Conservation (phyloP, 2,329 filamentous ascomycete genomes). For the Epichloe bromicola region DNA sequence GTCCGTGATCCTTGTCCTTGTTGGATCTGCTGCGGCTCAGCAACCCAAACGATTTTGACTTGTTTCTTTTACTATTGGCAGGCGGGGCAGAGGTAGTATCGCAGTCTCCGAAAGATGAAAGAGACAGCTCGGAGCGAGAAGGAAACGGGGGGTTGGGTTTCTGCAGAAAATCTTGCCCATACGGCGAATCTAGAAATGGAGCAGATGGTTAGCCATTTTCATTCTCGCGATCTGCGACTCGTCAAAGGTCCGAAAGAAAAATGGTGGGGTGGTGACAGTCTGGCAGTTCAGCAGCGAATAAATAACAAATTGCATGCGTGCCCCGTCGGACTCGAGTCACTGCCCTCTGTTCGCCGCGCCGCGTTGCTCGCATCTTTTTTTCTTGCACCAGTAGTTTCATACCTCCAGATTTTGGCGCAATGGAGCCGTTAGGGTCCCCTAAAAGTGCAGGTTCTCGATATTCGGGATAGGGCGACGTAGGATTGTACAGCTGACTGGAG, state of each 20-base stretch:
- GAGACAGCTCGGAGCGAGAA: slow-evolving; percentile 39
- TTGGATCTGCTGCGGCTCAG: slow-evolving; percentile 39
- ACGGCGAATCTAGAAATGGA: slow-evolving; percentile 12
- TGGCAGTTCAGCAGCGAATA: neutral
- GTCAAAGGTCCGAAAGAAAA: neutral
- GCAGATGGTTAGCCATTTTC: neutral
- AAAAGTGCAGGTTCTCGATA: slow-evolving; percentile 26
- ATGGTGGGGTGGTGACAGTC: neutral
- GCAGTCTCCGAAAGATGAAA: slow-evolving; percentile 35
- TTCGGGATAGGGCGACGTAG: slow-evolving; percentile 20
- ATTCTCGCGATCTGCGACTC: neutral
- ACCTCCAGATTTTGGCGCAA: slow-evolving; percentile 20
- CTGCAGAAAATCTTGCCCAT: slow-evolving; percentile 21
- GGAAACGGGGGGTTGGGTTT: slow-evolving; percentile 28
- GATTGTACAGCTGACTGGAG: slow-evolving; percentile 19
- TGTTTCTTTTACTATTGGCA: slow-evolving; percentile 31
- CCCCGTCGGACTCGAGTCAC: neutral
- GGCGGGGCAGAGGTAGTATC: slow-evolving; percentile 24
- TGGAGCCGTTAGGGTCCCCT: slow-evolving; percentile 21
- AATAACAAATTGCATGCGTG: neutral
- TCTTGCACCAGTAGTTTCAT: slow-evolving; percentile 10
- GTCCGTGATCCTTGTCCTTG: slow-evolving; percentile 34
- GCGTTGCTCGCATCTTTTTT: neutral
- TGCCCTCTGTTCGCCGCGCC: slow-evolving; percentile 1
- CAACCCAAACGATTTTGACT: slow-evolving; percentile 42